These are phyloP conservation scores for Pulveroboletus sp. DNA, from an alignment of 768 basidiomycete genomes.

Conservation along the genomic window DNA sequence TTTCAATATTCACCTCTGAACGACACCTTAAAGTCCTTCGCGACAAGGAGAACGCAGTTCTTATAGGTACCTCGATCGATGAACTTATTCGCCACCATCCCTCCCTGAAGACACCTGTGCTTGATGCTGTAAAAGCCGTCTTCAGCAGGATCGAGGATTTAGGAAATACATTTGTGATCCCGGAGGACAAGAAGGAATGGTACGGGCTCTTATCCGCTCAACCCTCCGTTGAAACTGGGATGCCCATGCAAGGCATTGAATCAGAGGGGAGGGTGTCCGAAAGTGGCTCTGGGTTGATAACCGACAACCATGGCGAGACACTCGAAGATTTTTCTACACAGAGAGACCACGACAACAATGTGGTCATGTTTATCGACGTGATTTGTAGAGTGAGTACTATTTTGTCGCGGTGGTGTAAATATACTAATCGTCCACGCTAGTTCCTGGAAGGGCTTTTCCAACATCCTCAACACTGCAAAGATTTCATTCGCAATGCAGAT, in stretches of 20 bases:
- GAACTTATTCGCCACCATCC: slow-evolving; percentile 98
- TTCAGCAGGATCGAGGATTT: slow-evolving; percentile 70
- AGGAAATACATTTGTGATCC: slow-evolving; percentile 54
- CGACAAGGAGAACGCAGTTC: slow-evolving; percentile 89
- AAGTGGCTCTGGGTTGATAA: slow-evolving; percentile 14
- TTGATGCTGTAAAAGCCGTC: slow-evolving; percentile 68
- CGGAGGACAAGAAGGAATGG: slow-evolving; percentile 60
- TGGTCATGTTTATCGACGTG: slow-evolving; percentile 77
- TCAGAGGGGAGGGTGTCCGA: slow-evolving; percentile 16
- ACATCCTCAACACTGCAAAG: slow-evolving; percentile 82
- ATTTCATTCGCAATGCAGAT: slow-evolving; percentile 75
- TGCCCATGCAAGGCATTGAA: slow-evolving; percentile 49
- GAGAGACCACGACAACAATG: slow-evolving; percentile 65
- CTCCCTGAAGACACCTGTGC: slow-evolving; percentile 70
- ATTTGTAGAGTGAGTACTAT: slow-evolving; percentile 61
- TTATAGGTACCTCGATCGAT: slow-evolving; percentile 87
- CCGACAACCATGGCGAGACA: slow-evolving; percentile 14
- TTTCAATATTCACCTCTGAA: slow-evolving; percentile 83
- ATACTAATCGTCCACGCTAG: slow-evolving; percentile 34
- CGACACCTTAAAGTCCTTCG: slow-evolving; percentile 76
- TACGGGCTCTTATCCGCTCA: slow-evolving; percentile 49
- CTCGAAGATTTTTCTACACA: slow-evolving; percentile 31
- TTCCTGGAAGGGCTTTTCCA: slow-evolving; percentile 95
- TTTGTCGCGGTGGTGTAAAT: not conserved
- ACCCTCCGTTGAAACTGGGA: slow-evolving; percentile 22